Evolutionary conservation across 2,329 filamentous ascomycete species (phyloP), one percentile per base, ranked within the genome.

Genomic region (Claviceps quebecensis): DNA sequence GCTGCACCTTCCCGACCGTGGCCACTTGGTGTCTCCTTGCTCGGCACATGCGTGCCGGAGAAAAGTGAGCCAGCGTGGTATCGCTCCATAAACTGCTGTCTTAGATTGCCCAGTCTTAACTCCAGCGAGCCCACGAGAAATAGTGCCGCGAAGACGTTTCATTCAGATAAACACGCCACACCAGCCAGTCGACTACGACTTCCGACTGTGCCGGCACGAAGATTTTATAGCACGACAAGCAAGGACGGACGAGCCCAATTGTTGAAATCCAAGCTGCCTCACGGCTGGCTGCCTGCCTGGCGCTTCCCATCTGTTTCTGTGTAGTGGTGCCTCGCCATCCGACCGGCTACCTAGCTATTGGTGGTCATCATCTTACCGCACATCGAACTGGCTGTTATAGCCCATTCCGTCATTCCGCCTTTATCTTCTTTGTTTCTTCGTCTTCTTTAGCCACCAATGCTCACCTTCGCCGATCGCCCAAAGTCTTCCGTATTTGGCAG

Each of bases 21-120:
- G 39, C n/a, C 45, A 38, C 19, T 47, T 45, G 44, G 50, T 52
- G 47, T 52, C 49, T 52, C 49, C 47, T 46, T 49, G 22, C 47
- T 54, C 52, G 52, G 50, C 52, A 54, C 47, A 34, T 36, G 29
- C 48, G 52, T 54, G 52, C 52, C 52, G 52, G 48, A 34, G 29
- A 49, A 44, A 44, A 41, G 19, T 47, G 52, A 48, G 6, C 38
- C 49, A 47, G 46, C 49, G 22, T 48, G 26, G 52, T 54, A 43
- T 50, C 38, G 50, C 38, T 50, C 44, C 47, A 52, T 43, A 45
- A 47, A 48, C 29, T 34, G 29, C 47, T 49, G 50, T 54, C 52
- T 54, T 47, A 29, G 50, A 49, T 52, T 52, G 47, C 29, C 48
- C 45, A 37, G 38, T 29, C 11, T 44, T 13, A 16, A 22, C 38